Percentiles rank a stretch among this genome's conserved stretches.
Evolutionary conservation across 768 basidiomycete genomes (phyloP).

Genomic region (Rhodosporidiobolus sp.): DNA sequence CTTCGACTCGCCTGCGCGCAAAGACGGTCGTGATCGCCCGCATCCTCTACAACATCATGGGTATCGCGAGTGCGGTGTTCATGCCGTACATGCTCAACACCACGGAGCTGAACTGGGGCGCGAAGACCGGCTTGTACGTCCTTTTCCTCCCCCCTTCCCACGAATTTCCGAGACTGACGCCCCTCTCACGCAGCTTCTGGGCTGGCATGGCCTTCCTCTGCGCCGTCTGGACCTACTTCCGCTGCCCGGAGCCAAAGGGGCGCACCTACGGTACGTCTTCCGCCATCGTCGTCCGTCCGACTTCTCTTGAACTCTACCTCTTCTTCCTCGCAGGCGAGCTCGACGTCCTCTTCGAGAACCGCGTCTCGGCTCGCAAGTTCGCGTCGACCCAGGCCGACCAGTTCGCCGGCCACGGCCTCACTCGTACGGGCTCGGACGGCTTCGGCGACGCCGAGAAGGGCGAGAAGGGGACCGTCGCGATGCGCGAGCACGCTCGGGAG

Average conservation of each 20-base stretch:
- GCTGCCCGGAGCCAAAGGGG: conserved; percentile 43
- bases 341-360: conserved; percentile 50
- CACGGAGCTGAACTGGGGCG: conserved; percentile 9
- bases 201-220: conserved; percentile 24
- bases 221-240: conserved; percentile 30
- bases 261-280: conserved; percentile 24
- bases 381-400: conserved; percentile 30
- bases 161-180: no score
- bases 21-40: conserved; percentile 47
- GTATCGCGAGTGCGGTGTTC: conserved; percentile 42
- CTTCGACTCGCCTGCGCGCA: conserved; percentile 47
- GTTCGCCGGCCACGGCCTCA: conserved; percentile 1
- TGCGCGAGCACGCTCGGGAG: no score
- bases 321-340: conserved; percentile 45
- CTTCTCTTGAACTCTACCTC: conserved; percentile 15
- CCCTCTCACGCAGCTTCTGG: conserved; percentile 38
- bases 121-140: conserved; percentile 42
- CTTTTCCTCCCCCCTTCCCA: no score
- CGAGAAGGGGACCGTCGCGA: not conserved
- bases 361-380: conserved; percentile 46
- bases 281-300: conserved; percentile 6
- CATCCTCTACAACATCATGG: conserved; percentile 37
- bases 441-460: conserved; percentile 4
- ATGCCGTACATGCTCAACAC: conserved; percentile 14
- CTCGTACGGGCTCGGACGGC: not conserved